phyloP scores from a whole-genome alignment of 2,329 filamentous ascomycete genomes.

The Nannizziopsis arthrosporioides region DNA sequence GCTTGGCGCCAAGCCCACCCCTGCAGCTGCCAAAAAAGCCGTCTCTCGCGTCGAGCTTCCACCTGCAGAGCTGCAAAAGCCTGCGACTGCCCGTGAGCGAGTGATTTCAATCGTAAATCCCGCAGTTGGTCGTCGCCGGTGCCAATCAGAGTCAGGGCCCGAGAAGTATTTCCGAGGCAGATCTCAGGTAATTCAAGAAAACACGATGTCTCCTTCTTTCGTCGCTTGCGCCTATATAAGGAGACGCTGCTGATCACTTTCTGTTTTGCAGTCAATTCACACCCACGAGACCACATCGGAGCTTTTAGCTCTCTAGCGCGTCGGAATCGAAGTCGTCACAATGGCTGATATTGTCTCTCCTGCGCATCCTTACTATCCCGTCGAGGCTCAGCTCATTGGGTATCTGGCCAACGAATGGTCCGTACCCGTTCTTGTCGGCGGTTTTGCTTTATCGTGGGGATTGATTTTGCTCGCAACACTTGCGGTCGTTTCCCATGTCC shows the following conservation, averaged over 20 bases:
- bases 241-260: background rate
- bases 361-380: constrained; percentile 61
- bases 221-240: background rate
- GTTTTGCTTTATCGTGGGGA: constrained; percentile 48
- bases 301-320: background rate
- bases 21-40: background rate
- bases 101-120: background rate
- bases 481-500: constrained; percentile 40
- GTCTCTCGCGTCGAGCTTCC: background rate
- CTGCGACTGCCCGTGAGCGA: too few relatives aligned
- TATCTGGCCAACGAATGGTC: constrained; percentile 57
- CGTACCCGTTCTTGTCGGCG: constrained; percentile 46
- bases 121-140: background rate
- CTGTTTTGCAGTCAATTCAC: background rate
- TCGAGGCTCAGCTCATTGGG: constrained; percentile 48
- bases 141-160: too few relatives aligned
- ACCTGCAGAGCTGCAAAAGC: too few relatives aligned
- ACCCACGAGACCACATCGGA: background rate
- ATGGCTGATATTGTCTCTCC: constrained; percentile 14
- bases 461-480: constrained; percentile 49
- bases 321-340: background rate
- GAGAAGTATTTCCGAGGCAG: background rate
- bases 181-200: background rate
- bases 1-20: constrained; percentile 3
- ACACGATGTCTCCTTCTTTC: background rate